Conservation (phyloP, 2,329 filamentous ascomycete genomes). For the Colletotrichum sp. region DNA sequence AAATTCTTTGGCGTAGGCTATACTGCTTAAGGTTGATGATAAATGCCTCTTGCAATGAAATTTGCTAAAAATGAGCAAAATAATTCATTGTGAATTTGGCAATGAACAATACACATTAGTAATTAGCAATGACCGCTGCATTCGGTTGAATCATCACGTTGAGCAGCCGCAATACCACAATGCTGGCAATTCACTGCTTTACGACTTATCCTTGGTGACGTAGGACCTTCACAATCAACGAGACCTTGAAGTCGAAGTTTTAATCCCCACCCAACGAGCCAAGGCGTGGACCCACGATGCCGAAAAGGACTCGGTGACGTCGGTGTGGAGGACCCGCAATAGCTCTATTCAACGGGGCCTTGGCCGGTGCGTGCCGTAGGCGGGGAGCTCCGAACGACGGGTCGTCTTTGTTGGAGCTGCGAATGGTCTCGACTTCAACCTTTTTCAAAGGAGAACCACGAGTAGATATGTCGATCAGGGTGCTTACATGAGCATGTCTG, state of each 20-base stretch:
- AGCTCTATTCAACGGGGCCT: not conserved
- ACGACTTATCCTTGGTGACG: not conserved
- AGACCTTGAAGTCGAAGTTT: not conserved
- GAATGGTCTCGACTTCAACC: not conserved
- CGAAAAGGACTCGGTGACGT: not conserved
- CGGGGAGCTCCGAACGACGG: not conserved
- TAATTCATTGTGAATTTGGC: too few relatives aligned
- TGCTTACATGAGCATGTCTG: not conserved
- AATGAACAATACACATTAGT: fast-evolving
- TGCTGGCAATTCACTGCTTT: not conserved
- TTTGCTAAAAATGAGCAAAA: too few relatives aligned
- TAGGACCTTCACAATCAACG: fast-evolving
- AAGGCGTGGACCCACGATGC: not conserved
- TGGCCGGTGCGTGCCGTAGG: not conserved
- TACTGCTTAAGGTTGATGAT: too few relatives aligned
- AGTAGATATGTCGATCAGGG: not conserved
- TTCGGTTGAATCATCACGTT: fast-evolving
- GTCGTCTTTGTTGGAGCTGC: not conserved
- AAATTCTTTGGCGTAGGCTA: fast-evolving
- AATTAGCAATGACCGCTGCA: not conserved
- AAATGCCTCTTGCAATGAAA: too few relatives aligned
- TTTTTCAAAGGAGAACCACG: not conserved
- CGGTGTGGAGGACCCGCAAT: not conserved
- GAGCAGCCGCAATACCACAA: fast-evolving
- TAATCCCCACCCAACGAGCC: not conserved